Evolutionary conservation across 1,139 yeast species (phyloP).

Genomic region (Maudiozyma humilis): DNA sequence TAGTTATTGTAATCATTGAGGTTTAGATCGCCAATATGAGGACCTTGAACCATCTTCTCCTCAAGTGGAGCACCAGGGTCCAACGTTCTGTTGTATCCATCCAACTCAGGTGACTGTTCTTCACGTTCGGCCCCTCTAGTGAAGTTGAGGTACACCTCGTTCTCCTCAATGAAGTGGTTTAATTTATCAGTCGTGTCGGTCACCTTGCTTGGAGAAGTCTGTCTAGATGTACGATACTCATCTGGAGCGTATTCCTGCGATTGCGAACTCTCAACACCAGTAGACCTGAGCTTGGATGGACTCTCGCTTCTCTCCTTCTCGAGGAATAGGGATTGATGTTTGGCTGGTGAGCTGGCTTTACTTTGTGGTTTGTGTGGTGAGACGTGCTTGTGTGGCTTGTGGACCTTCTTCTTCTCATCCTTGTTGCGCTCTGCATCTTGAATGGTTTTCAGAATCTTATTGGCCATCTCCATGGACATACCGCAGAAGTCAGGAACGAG

Average conservation of each 20-base stretch:
- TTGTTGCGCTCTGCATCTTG: slow-evolving; percentile 58
- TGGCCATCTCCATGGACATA: slow-evolving; percentile 96
- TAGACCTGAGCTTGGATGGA: not conserved
- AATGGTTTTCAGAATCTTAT: slow-evolving; percentile 76
- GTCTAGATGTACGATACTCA: slow-evolving; percentile 1
- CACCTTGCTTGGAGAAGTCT: slow-evolving; percentile 6
- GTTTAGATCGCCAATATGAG: not conserved
- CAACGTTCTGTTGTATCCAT: slow-evolving; percentile 10
- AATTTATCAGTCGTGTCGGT: slow-evolving; percentile 13
- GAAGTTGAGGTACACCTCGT: slow-evolving; percentile 24
- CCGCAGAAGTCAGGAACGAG: slow-evolving; percentile 97
- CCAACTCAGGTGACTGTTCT: slow-evolving; percentile 2
- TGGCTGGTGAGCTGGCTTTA: not conserved
- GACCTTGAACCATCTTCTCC: not conserved
- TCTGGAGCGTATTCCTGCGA: not conserved
- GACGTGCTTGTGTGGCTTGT: not conserved
- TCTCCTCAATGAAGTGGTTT: slow-evolving; percentile 20
- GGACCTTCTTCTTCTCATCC: slow-evolving; percentile 17
- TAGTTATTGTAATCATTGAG: not conserved
- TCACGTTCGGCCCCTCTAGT: slow-evolving; percentile 17
- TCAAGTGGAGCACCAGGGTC: slow-evolving; percentile 12
- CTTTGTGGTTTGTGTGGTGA: not conserved
- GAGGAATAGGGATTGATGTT: slow-evolving; percentile 5
- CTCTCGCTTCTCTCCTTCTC: not conserved
- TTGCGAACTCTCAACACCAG: not conserved